Evolutionary conservation across 352 stramenopile genomes (phyloP).

Genomic region (Discostella stelligera): DNA sequence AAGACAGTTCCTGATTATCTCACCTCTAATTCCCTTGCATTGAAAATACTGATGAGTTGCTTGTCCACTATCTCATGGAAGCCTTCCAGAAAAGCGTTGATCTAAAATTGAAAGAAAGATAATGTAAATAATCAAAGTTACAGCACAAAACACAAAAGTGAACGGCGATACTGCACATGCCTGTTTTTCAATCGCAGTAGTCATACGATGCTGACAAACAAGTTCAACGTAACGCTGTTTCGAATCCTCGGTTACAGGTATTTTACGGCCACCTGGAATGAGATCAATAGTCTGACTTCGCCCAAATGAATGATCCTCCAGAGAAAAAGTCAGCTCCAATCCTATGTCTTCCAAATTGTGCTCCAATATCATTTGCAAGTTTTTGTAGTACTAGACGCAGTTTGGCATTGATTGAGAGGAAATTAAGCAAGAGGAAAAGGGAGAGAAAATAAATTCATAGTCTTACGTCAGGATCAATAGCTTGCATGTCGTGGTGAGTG

Average conservation of each 20-base stretch:
- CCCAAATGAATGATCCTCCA: conserved; percentile 83
- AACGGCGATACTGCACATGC: conserved; percentile 53
- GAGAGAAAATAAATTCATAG: not conserved
- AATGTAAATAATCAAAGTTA: not conserved
- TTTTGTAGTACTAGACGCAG: conserved; percentile 82
- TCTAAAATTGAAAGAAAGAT: conserved; percentile 8
- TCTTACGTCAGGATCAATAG: conserved; percentile 90
- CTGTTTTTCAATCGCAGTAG: conserved; percentile 95
- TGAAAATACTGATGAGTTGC: conserved; percentile 94
- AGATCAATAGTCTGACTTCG: conserved; percentile 90
- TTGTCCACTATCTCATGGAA: conserved; percentile 95
- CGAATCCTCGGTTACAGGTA: conserved; percentile 94
- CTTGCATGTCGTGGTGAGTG: conserved; percentile 98
- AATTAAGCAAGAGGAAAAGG: not conserved
- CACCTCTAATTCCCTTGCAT: conserved; percentile 77
- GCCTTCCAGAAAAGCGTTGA: conserved; percentile 91
- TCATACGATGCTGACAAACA: conserved; percentile 99
- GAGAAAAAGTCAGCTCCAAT: conserved; percentile 86
- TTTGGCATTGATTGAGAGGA: not conserved
- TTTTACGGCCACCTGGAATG: conserved; percentile 91
- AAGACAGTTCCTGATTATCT: conserved; percentile 67
- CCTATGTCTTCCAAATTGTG: conserved; percentile 85
- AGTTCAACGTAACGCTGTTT: conserved; percentile 96
- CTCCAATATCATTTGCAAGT: conserved; percentile 86
- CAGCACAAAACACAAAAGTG: not conserved